Evolutionary conservation across 139 green algal genomes (phyloP).

Genomic region (Chlorella sorokiniana): DNA sequence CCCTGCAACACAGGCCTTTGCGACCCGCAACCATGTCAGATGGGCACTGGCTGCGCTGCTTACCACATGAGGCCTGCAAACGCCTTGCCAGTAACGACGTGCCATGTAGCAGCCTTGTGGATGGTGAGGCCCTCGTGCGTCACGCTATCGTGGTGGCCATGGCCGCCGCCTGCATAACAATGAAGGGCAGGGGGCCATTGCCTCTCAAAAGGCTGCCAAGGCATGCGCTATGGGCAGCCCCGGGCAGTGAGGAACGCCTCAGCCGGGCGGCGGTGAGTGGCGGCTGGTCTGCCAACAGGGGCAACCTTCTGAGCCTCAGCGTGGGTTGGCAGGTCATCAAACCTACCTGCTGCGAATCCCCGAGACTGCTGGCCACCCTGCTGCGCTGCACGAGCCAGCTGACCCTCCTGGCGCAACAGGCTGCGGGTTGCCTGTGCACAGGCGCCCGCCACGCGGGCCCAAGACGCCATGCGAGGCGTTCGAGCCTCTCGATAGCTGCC

Average conservation of each 20-base stretch:
- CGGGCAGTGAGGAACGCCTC: no score
- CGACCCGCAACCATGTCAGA: background rate
- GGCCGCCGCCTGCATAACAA: background rate
- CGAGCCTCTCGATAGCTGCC: background rate
- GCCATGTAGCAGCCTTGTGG: conserved; percentile 62
- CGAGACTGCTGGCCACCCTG: conserved; percentile 20
- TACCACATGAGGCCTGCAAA: conserved; percentile 76
- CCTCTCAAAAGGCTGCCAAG: no score
- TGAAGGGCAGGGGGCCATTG: background rate
- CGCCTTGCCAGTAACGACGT: conserved; percentile 50
- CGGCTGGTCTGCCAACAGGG: no score
- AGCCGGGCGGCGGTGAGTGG: no score
- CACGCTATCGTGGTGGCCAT: conserved; percentile 44
- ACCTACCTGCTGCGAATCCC: conserved; percentile 33
- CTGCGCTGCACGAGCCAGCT: conserved; percentile 7
- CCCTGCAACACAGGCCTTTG: no score
- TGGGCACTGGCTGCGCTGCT: background rate
- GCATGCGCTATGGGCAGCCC: no score
- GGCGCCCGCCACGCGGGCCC: background rate
- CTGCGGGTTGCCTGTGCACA: background rate
- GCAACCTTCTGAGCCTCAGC: background rate
- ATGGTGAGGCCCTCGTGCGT: conserved; percentile 71
- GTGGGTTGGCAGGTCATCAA: background rate
- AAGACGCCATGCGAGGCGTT: conserved; percentile 1
- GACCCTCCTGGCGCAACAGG: conserved; percentile 4